Base-by-base conservation (phyloP, 148 eudicot species). In the Amaranthus palmeri region DNA sequence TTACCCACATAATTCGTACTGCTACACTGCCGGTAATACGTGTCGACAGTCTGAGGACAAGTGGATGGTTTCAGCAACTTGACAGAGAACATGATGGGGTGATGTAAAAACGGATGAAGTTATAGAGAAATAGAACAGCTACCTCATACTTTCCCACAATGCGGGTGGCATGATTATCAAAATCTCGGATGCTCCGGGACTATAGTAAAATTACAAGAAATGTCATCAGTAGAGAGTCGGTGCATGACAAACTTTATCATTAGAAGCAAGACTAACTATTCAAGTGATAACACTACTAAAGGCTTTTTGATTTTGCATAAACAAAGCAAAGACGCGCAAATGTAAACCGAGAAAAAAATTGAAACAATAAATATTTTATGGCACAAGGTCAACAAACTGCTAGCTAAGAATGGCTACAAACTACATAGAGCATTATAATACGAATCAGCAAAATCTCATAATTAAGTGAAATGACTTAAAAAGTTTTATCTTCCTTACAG, bases 111-210 rank as follows among this genome's bases (percentile, higher is more conserved):
- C 41, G 17, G 9, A 14, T 13, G 54, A 25, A 64, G 4, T 45
- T 52, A n/a, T 12, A 58, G n/a, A 61, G 4, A 70, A 15, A 55
- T 47, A 64, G 54, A 64, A 54, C 49, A 42, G 43, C 47, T 72
- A 92, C 97, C 97, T 90, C 93, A 80, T 84, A 90, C 72, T 92
- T 88, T 25, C 88, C 93, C 76, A 88, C 88, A 65, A 86, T 81
- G 61, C 96, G 79, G n/a, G 97, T 92, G 68, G 91, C 96, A 61
- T 92, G 87, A 72, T 79, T 84, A 80, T 92, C 97, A 75, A 90
- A 92, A 84, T 92, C 97, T 67, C 96, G 88, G 72, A 92, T 83
- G 76, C 85, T 84, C 51, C 96, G 88, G 70, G 93, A 85, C 97
- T 92, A 85, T 74, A 13, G 47, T 79, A 46, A 48, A 9, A 8